Evolutionary conservation across 2,329 filamentous ascomycete genomes (phyloP), one percentile per base, ranked within the genome.

Genomic region (Beauveria medogensis): DNA sequence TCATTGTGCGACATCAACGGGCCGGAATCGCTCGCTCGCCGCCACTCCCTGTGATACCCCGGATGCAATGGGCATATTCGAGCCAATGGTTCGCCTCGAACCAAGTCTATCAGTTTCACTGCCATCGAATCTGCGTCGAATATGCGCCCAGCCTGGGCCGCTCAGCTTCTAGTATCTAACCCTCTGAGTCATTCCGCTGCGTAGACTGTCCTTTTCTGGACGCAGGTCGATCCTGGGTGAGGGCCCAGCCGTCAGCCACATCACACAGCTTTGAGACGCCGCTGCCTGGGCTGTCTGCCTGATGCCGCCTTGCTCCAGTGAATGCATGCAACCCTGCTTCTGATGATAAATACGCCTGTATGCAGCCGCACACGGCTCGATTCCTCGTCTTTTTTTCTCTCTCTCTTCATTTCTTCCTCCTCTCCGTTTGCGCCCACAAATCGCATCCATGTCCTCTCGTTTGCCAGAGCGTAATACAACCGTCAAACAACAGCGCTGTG

Each of bases 211-310:
- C 26, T 22, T 34, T n/a, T 57, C 34, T 50, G 44, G 20, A 24
- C 44, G 55, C 46, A 50, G 37, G 48, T 20, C 41, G 57, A 59
- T 59, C 41, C 48, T 28, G 41, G 34, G 30, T 59, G 57, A 46
- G 57, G 50, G 57, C 50, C 50, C 47, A 53, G 48, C 57, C 50
- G 57, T 41, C 57, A 50, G 57, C 57, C 58, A 60, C 58, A 48
- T 26, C 51, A 50, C 51, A 43, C 58, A 48, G 43, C 58, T 48
- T 37, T 43, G 44, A 50, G 30, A 50, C 51, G 43, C 58, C 58
- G 51, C 51, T 55, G 50, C 51, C 58, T 55, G 22, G 51, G 51
- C 28, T 55, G 58, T 55, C 58, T 60, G 58, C 58, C 58, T 60
- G 58, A 60, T 60, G 58, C 22, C 34, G 51, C 51, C 51, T 60